Evolutionary conservation across 2,329 filamentous ascomycete genomes (phyloP), one percentile per base, ranked within the genome.

Genomic region (Rutstroemia sp.): DNA sequence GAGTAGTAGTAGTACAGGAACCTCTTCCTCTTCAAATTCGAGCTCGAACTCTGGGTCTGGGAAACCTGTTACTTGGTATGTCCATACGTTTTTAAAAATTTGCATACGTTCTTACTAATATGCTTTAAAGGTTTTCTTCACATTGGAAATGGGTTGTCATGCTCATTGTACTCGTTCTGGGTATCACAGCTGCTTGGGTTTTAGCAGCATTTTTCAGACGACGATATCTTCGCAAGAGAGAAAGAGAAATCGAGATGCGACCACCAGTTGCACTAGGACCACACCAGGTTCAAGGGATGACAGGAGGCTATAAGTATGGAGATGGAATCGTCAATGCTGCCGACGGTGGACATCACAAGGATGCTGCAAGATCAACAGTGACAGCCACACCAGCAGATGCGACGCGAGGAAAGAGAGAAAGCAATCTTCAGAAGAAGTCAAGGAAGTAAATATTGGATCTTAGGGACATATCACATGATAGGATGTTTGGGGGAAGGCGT

Each of bases 71-170:
- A 25, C 45, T 47, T 66, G 64, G 57, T 56, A 63, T 48, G 53
- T 25, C 40, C 38, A 56, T 25, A 8, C 47, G 4, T 16, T 27
- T 36, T 3, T 30, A 30, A 10, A 10, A 10, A 9, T 8, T 7
- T 30, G 27, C 27, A 30, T 30, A 30, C 3, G 27, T 30, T 30
- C 27, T 30, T 14, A 25, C 23, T 48, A 21, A 36, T 16, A 16
- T 30, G 27, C 21, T 48, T 25, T 48, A 17, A 38, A 89, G 87
- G 87, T 73, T 88, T 50, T 77, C 79, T 7, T 78, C 75, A 27
- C 88, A 92, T 70, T 89, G 82, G 75, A 79, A 84, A 74, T 95
- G 89, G 89, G 81, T 95, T 47, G 78, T 92, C 60, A 89, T 94
- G 78, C 77, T 94, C 53, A 84, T 90, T 61, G 75, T 92, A 60